These are phyloP conservation scores for Pseudocercospora pini-densiflorae DNA, from an alignment of 2,329 filamentous ascomycete species.

Conservation along the genomic window DNA sequence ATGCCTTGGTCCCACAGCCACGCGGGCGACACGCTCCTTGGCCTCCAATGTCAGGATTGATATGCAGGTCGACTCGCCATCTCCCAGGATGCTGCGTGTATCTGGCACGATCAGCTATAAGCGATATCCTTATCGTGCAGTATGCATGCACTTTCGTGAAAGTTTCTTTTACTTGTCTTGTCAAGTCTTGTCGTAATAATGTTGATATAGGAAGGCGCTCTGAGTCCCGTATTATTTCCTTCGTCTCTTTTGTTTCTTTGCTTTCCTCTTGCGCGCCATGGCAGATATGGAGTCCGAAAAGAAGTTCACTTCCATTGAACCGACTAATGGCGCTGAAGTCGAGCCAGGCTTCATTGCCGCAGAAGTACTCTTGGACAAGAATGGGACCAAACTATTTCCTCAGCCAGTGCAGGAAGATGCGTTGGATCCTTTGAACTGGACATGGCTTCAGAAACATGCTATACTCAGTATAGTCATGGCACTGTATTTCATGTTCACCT, in stretches of 20 bases:
- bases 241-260: not conserved
- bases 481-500: slow-evolving; percentile 29
- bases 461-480: slow-evolving; percentile 11
- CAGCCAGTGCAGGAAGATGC: slow-evolving; percentile 20
- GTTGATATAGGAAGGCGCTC: not conserved
- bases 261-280: not conserved
- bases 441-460: slow-evolving; percentile 23
- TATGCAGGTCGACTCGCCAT: not conserved
- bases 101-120: not conserved
- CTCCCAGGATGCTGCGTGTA: not conserved
- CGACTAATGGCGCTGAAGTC: slow-evolving; percentile 6
- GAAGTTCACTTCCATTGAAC: slow-evolving; percentile 14
- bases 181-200: not conserved
- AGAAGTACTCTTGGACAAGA: slow-evolving; percentile 23
- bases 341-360: slow-evolving; percentile 17
- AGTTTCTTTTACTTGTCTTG: not conserved
- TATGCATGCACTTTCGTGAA: not conserved
- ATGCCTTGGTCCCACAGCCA: not conserved
- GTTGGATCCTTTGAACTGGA: slow-evolving; percentile 27
- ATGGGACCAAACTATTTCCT: slow-evolving; percentile 25
- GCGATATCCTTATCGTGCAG: not conserved
- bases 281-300: slow-evolving; percentile 17
- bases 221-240: not conserved
- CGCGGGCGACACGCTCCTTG: not conserved
- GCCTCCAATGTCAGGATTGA: not conserved